Conservation (phyloP, 176 grass and related monocot species). For the Puya raimondii region DNA sequence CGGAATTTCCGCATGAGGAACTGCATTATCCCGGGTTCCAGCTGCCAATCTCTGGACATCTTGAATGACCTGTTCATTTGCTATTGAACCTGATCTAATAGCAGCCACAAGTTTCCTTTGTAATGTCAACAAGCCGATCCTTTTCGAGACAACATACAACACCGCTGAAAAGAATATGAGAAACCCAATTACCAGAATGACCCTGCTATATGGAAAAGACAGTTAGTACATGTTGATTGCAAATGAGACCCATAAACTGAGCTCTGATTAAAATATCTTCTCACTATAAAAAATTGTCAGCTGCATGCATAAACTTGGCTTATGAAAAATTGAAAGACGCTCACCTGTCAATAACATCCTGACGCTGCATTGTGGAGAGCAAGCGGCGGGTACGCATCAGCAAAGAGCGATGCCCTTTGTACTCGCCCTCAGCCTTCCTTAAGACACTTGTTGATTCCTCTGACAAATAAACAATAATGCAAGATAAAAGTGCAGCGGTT, state of each 20-base stretch:
- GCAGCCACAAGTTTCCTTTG: constrained; percentile 71
- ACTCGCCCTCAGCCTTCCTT: constrained; percentile 65
- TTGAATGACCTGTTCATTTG: constrained; percentile 31
- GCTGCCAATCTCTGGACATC: constrained; percentile 23
- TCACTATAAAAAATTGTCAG: background rate
- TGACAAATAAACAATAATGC: constrained; percentile 12
- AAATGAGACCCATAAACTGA: background rate
- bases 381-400: constrained; percentile 57
- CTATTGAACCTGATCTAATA: constrained; percentile 63
- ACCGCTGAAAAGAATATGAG: constrained; percentile 37
- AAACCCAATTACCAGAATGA: constrained; percentile 56
- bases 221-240: background rate
- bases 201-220: constrained; percentile 37
- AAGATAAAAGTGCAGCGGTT: constrained; percentile 3
- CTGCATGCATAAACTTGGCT: too few relatives aligned
- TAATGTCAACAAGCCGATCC: constrained; percentile 48
- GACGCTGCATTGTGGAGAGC: constrained; percentile 72
- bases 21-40: constrained; percentile 6
- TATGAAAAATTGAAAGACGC: background rate
- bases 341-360: constrained; percentile 89
- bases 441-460: constrained; percentile 85
- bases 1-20: constrained; percentile 1
- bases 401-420: constrained; percentile 86
- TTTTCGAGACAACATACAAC: constrained; percentile 63
- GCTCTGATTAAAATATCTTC: background rate